Percentiles rank a stretch among this genome's conserved stretches.
Evolutionary conservation across 2,329 filamentous ascomycete species (phyloP).

Genomic region (Capronia americana): DNA sequence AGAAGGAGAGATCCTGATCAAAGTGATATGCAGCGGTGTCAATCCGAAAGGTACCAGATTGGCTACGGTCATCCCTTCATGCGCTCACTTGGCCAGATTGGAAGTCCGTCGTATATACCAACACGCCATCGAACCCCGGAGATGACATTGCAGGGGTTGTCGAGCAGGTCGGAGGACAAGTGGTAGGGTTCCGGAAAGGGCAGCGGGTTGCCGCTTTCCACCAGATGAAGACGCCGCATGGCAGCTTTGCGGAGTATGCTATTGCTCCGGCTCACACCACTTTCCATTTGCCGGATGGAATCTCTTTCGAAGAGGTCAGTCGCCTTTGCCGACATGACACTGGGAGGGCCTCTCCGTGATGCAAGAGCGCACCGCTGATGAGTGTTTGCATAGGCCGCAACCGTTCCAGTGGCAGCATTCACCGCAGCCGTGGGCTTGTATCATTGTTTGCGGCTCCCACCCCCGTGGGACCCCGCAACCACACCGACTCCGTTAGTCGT

Average conservation of each 20-base stretch:
- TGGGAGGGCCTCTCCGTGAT: background rate
- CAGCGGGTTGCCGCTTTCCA: conserved; percentile 44
- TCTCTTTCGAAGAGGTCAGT: conserved; percentile 58
- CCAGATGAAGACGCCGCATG: conserved; percentile 57
- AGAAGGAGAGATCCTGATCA: conserved; percentile 49
- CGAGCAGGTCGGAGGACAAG: conserved; percentile 30
- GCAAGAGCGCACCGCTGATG: background rate
- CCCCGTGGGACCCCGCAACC: conserved; percentile 16
- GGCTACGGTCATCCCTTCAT: background rate
- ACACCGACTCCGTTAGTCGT: conserved; percentile 52
- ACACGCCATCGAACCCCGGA: conserved; percentile 10
- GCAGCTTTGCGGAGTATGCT: conserved; percentile 64
- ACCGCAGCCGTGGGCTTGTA: conserved; percentile 22
- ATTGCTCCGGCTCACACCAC: conserved; percentile 61
- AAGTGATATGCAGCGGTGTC: conserved; percentile 49
- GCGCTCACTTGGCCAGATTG: conserved; percentile 51
- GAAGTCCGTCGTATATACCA: conserved; percentile 39
- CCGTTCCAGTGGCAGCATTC: conserved; percentile 26
- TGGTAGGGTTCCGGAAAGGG: conserved; percentile 39
- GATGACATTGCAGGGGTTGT: conserved; percentile 44
- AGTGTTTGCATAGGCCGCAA: conserved; percentile 22
- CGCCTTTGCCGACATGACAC: background rate
- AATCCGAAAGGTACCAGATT: conserved; percentile 44
- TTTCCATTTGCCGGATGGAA: conserved; percentile 60
- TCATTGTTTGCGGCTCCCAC: conserved; percentile 17